These are phyloP conservation scores for Mycena olivaceomarginata DNA, from an alignment of 768 basidiomycete species.

Conservation along the genomic window DNA sequence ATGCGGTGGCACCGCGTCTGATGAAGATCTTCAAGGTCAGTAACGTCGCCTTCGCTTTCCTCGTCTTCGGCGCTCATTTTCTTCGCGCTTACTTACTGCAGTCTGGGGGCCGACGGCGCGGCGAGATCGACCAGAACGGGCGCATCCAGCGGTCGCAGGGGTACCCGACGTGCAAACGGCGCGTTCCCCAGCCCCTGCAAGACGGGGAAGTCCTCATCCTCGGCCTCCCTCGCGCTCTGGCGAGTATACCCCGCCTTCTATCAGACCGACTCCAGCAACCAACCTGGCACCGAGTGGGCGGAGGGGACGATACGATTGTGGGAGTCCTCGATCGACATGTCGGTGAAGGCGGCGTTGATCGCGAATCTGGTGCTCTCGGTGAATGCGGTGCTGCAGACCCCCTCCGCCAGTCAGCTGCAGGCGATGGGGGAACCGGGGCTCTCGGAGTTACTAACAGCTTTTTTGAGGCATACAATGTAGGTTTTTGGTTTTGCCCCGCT, in stretches of 20 bases:
- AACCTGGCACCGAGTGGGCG: slow-evolving; percentile 68
- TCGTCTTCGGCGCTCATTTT: slow-evolving; percentile 2
- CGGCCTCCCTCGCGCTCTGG: slow-evolving; percentile 83
- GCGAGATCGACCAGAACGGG: slow-evolving; percentile 78
- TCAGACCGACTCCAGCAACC: slow-evolving; percentile 57
- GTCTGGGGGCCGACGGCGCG: slow-evolving; percentile 71
- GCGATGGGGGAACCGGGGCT: slow-evolving; percentile 48
- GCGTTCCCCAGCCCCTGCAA: slow-evolving; percentile 71
- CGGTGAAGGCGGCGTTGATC: slow-evolving; percentile 78
- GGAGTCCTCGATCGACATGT: slow-evolving; percentile 77
- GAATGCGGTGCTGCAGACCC: slow-evolving; percentile 65
- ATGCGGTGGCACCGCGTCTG: slow-evolving; percentile 67
- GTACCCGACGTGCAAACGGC: slow-evolving; percentile 78
- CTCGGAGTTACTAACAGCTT: slow-evolving; percentile 59
- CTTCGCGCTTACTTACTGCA: slow-evolving; percentile 45
- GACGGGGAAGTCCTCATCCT: slow-evolving; percentile 85
- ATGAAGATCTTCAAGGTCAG: slow-evolving; percentile 71
- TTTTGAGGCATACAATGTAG: slow-evolving; percentile 71
- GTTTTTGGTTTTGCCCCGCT: slow-evolving; percentile 38
- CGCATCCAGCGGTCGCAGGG: slow-evolving; percentile 70
- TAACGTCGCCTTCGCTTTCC: slow-evolving; percentile 47
- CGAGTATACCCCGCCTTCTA: slow-evolving; percentile 71
- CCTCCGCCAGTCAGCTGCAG: slow-evolving; percentile 50
- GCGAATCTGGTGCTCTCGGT: slow-evolving; percentile 68
- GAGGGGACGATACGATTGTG: slow-evolving; percentile 71